phyloP scores from a whole-genome alignment of 73 alveolate species.

The Effrenium voratum region DNA sequence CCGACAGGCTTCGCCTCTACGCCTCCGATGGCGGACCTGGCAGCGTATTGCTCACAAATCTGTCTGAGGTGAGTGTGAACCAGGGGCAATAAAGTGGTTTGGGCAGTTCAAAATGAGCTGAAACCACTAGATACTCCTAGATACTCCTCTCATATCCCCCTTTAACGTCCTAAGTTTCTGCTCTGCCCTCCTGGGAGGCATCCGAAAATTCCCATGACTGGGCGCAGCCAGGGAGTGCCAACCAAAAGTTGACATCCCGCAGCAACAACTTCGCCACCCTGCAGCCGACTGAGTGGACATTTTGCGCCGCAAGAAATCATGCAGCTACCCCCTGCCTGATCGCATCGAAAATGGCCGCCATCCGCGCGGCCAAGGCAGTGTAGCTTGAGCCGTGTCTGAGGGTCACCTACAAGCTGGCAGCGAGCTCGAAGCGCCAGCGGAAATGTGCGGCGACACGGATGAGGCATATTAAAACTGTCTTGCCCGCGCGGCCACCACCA shows the following conservation, averaged over 20 bases:
- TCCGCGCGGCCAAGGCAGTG: background rate
- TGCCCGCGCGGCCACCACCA: background rate
- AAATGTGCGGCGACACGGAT: background rate
- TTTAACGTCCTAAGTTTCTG: too few relatives aligned
- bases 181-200: too few relatives aligned
- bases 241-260: background rate
- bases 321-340: constrained; percentile 19
- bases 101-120: too few relatives aligned
- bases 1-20: constrained; percentile 36
- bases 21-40: constrained; percentile 69
- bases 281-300: background rate
- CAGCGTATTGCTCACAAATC: background rate
- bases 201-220: background rate
- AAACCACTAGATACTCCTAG: too few relatives aligned
- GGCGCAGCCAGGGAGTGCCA: background rate
- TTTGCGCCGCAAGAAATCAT: background rate
- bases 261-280: background rate
- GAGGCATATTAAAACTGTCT: background rate
- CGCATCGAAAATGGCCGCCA: constrained; percentile 87
- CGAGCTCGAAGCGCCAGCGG: background rate
- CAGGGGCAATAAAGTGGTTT: too few relatives aligned
- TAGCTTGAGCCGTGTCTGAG: background rate
- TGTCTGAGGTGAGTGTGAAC: too few relatives aligned
- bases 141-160: too few relatives aligned
- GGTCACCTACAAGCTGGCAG: background rate